Conservation (phyloP, 345 rosid genomes). For the Brassica nigra region DNA sequence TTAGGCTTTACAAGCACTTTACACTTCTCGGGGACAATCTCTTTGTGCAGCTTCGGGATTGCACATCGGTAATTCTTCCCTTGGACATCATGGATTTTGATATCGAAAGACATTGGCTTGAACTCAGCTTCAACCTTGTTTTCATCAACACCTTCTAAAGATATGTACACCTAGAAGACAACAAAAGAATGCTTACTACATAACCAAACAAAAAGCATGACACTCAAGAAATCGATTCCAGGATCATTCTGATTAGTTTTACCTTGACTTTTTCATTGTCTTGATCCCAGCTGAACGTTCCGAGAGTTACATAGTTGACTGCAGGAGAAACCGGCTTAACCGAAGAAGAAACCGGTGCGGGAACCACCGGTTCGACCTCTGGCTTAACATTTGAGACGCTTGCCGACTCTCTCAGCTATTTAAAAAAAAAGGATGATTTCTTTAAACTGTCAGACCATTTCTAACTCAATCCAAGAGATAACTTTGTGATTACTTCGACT, state of each 20-base stretch:
- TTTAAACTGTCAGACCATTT: background rate
- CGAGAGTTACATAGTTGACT: conserved; percentile 55
- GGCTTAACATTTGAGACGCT: conserved; percentile 39
- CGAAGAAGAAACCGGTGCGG: conserved; percentile 49
- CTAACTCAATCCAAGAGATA: background rate
- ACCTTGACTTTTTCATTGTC: conserved; percentile 96
- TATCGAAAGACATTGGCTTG: conserved; percentile 61
- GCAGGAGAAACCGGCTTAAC: conserved; percentile 45
- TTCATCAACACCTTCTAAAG: conserved; percentile 75
- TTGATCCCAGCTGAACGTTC: conserved; percentile 97
- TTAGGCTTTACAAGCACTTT: conserved; percentile 75
- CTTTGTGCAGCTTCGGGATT: conserved; percentile 70
- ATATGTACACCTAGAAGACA: conserved; percentile 61
- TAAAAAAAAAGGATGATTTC: background rate
- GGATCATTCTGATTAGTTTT: background rate
- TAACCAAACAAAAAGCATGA: background rate
- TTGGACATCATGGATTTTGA: conserved; percentile 74
- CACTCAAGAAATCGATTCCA: background rate
- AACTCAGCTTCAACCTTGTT: conserved; percentile 75
- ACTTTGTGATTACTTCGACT: background rate
- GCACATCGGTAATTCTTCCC: conserved; percentile 84
- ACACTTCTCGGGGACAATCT: conserved; percentile 78
- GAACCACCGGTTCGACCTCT: conserved; percentile 37
- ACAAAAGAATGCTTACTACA: background rate
- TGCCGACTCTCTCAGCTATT: conserved; percentile 33